Evolutionary conservation across 345 rosid genomes (phyloP).

Genomic region (Reutealis trisperma): DNA sequence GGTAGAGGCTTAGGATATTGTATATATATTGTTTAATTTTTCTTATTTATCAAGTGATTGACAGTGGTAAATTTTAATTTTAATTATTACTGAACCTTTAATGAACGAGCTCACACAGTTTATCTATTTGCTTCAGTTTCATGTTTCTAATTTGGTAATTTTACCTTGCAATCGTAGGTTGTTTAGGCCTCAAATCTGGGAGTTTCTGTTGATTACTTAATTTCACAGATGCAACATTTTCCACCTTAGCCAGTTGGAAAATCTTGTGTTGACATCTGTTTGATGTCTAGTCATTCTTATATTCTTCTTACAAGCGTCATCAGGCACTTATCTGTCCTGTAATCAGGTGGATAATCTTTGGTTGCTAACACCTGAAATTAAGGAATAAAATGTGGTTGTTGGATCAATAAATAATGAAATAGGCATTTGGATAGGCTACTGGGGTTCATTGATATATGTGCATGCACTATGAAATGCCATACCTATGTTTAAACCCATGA

Average conservation of each 20-base stretch:
- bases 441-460: neutral
- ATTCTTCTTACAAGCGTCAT: neutral
- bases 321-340: neutral
- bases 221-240: neutral
- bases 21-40: neutral
- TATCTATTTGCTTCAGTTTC: neutral
- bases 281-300: neutral
- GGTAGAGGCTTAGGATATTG: neutral
- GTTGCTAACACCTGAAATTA: neutral
- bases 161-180: neutral
- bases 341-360: neutral
- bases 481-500: neutral
- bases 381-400: neutral
- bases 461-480: neutral
- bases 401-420: neutral
- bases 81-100: neutral
- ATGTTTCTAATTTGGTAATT: neutral
- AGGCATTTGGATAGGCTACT: neutral
- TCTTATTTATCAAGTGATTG: neutral
- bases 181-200: slow-evolving; percentile 1
- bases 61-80: neutral
- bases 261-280: neutral
- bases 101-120: neutral
- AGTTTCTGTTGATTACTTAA: neutral
- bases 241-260: neutral